Evolutionary conservation across 352 stramenopile genomes (phyloP), one percentile per base, ranked within the genome.

Genomic region (Peronospora destructor): DNA sequence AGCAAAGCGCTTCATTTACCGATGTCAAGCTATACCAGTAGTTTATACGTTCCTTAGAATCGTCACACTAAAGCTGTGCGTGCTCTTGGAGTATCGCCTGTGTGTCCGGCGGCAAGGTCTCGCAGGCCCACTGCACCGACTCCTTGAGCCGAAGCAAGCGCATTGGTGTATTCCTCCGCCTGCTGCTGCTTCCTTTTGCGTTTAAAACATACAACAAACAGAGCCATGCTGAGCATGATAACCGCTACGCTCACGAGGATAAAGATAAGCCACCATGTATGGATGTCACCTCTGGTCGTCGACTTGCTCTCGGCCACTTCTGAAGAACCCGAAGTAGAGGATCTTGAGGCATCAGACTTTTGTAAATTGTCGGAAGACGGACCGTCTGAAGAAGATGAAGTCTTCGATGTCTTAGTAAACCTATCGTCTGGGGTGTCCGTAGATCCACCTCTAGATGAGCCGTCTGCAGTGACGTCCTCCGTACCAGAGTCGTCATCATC

Each of bases 151-250:
- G 53, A 66, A 45, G 45, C 62, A 21, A 82, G 51, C 14, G 67
- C 72, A 29, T 54, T 53, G 56, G 53, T 33, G 61, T 61, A 54
- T 48, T 71, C 39, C 60, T 73, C 63, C 12, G 74, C 57, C 4
- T 66, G 64, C 28, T 85, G 63, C 36, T 82, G 53, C 21, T 74
- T 79, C 61, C 75, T 87, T 66, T 71, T 83, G 35, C 73, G 68
- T 21, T 0, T 2, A 11, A 71, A 76, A 57, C 82, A 74, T 19
- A 78, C 45, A 14, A 75, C 75, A 32, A 91, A 71, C 14, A 81
- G 23, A 36, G 87, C 56, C 7, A 70, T 76, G 6, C 58, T 70
- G 2, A 90, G 56, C 16, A 93, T 50, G 43, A 89, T 71, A 21
- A 78, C 57, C 16, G 64, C 73, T 6, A 68, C 64, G 43, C 88